These are phyloP conservation scores for Daldinia sp. DNA, from an alignment of 2,329 filamentous ascomycete genomes.

Conservation along the genomic window DNA sequence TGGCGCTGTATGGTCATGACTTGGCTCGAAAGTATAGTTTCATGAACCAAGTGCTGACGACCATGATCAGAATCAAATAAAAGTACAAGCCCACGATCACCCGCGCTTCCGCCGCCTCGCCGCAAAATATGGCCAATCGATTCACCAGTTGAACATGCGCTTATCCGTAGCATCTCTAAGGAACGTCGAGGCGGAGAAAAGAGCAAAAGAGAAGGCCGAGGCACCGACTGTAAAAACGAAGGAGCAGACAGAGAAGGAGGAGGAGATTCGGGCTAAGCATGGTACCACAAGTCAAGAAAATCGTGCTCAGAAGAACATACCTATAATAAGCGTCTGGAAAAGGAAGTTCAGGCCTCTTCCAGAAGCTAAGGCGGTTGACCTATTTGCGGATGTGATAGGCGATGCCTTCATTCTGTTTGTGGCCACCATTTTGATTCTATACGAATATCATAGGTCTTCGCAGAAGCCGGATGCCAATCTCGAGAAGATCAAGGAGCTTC, in stretches of 20 bases:
- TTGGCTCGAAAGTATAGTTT: background rate
- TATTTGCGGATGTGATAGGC: slow-evolving; percentile 72
- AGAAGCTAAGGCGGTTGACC: slow-evolving; percentile 70
- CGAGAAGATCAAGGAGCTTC: slow-evolving; percentile 61
- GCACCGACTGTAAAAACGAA: slow-evolving; percentile 71
- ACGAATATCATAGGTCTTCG: slow-evolving; percentile 67
- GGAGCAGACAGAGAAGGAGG: slow-evolving; percentile 65
- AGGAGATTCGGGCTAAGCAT: slow-evolving; percentile 55
- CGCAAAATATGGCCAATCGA: slow-evolving; percentile 67
- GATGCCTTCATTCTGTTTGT: slow-evolving; percentile 70
- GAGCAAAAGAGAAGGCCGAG: slow-evolving; percentile 69
- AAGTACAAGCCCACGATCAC: slow-evolving; percentile 71
- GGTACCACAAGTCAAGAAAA: slow-evolving; percentile 49
- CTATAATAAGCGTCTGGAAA: slow-evolving; percentile 64
- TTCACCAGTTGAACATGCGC: slow-evolving; percentile 74
- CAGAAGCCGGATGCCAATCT: slow-evolving; percentile 67
- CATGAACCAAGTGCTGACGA: slow-evolving; percentile 19
- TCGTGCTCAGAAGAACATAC: slow-evolving; percentile 37
- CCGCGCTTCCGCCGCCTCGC: slow-evolving; percentile 67
- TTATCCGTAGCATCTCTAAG: slow-evolving; percentile 66
- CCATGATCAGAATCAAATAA: slow-evolving; percentile 66
- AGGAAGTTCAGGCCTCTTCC: slow-evolving; percentile 70
- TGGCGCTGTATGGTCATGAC: slow-evolving; percentile 64
- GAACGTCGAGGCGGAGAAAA: slow-evolving; percentile 64
- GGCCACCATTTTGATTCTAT: slow-evolving; percentile 64